These are phyloP conservation scores for Lepiota brunneoincarnata DNA, from an alignment of 768 basidiomycete species.

Conservation along the genomic window DNA sequence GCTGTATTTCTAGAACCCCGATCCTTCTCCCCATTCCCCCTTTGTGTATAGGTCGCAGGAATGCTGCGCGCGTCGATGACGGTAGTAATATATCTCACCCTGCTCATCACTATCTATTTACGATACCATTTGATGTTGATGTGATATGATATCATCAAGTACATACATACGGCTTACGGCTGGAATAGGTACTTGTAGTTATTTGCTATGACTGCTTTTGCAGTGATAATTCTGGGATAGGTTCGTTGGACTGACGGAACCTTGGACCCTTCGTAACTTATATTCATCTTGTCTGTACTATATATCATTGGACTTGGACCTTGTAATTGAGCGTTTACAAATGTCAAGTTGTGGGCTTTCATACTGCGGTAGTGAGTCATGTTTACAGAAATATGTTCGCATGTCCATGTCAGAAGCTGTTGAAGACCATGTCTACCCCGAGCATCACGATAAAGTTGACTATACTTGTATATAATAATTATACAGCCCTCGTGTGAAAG, in stretches of 20 bases:
- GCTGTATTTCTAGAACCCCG: slow-evolving; percentile 32
- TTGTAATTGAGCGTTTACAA: background rate
- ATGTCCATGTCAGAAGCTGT: too few species aligned
- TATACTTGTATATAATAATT: too few species aligned
- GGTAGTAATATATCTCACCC: slow-evolving; percentile 13
- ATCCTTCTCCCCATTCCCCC: slow-evolving; percentile 10
- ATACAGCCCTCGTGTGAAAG: too few species aligned
- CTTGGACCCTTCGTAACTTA: background rate
- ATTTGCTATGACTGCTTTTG: background rate
- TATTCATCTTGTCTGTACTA: background rate
- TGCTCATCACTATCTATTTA: background rate
- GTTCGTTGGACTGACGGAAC: background rate
- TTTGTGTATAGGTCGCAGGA: slow-evolving; percentile 14
- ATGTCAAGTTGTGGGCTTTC: too few species aligned
- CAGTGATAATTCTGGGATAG: background rate
- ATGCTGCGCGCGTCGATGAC: slow-evolving; percentile 8
- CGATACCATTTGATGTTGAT: background rate
- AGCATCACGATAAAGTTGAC: too few species aligned
- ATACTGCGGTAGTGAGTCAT: too few species aligned
- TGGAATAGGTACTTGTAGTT: background rate
- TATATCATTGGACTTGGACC: background rate
- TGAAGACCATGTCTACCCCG: too few species aligned
- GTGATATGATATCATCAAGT: slow-evolving; percentile 4
- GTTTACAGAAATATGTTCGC: too few species aligned
- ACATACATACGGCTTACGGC: slow-evolving; percentile 2